These are phyloP conservation scores for Ammopiptanthus mongolicus DNA, from an alignment of 306 rosid species.

Conservation along the genomic window DNA sequence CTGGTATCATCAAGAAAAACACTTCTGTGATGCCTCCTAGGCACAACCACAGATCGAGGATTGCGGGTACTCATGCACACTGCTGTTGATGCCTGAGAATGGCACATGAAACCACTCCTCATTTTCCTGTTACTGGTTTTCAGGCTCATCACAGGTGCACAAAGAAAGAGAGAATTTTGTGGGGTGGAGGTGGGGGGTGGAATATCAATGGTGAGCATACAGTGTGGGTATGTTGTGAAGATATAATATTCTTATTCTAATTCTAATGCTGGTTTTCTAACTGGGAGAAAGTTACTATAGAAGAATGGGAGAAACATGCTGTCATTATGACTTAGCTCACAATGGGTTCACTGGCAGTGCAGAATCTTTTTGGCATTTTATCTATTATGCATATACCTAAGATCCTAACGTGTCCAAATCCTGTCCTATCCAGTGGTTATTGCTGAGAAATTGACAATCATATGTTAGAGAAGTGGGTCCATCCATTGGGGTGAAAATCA, in stretches of 20 bases:
- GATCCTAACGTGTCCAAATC: constrained; percentile 34
- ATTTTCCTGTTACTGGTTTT: constrained; percentile 30
- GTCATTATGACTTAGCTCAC: constrained; percentile 47
- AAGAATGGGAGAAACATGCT: constrained; percentile 28
- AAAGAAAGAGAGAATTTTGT: not conserved
- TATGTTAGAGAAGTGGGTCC: not conserved
- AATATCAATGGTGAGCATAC: not conserved
- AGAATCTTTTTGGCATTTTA: constrained; percentile 26
- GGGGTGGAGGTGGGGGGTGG: too few relatives aligned
- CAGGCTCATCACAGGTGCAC: constrained; percentile 26
- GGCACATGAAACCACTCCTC: constrained; percentile 73
- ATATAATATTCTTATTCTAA: not conserved
- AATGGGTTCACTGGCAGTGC: constrained; percentile 28
- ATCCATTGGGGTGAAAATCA: constrained; percentile 9
- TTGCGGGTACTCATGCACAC: constrained; percentile 59
- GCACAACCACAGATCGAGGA: constrained; percentile 44
- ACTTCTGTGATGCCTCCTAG: constrained; percentile 34
- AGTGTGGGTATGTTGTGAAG: not conserved
- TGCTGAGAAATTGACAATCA: constrained; percentile 21
- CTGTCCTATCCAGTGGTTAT: constrained; percentile 43
- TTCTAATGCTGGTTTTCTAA: not conserved
- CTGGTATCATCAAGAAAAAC: constrained; percentile 29
- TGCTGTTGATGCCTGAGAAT: constrained; percentile 60
- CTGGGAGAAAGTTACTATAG: constrained; percentile 15
- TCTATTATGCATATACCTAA: constrained; percentile 25